phyloP scores from a whole-genome alignment of 2,329 filamentous ascomycete species.

The Zelopaecilomyces penicillatus region DNA sequence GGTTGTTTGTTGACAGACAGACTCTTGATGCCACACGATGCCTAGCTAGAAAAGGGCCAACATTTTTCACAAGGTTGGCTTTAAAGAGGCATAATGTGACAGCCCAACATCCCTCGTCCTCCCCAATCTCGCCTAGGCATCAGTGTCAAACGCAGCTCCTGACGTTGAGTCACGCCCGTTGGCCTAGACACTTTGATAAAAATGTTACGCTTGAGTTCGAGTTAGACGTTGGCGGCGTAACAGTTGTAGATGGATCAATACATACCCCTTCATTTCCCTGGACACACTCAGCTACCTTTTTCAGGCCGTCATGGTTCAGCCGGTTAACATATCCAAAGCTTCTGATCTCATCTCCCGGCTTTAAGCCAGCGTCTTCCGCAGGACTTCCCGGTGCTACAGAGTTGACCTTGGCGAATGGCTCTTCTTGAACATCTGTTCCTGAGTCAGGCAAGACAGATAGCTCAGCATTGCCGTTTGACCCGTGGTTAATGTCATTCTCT shows the following conservation, averaged over 20 bases:
- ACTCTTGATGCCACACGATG: no score
- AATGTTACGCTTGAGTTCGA: constrained; percentile 50
- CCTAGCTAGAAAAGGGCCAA: no score
- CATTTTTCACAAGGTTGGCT: background rate
- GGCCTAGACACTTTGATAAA: constrained; percentile 57
- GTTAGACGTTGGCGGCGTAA: constrained; percentile 15
- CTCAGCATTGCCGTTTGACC: constrained; percentile 12
- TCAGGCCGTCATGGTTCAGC: constrained; percentile 77
- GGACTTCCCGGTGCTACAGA: constrained; percentile 71
- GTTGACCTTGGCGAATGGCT: constrained; percentile 80
- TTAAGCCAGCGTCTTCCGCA: constrained; percentile 73
- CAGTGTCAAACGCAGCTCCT: constrained; percentile 62
- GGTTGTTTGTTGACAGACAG: no score
- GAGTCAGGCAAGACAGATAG: constrained; percentile 25
- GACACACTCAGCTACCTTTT: constrained; percentile 81
- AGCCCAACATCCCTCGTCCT: constrained; percentile 80
- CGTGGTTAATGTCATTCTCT: constrained; percentile 34
- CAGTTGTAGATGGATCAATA: constrained; percentile 15
- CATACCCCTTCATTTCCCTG: constrained; percentile 83
- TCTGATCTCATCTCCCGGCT: constrained; percentile 70
- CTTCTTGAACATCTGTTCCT: constrained; percentile 16
- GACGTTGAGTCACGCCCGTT: constrained; percentile 30
- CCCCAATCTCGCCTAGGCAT: constrained; percentile 79
- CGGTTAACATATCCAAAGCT: constrained; percentile 79
- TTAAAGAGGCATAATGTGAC: constrained; percentile 74